phyloP scores from a whole-genome alignment of 257 asterid species.

The Solanum okadae region DNA sequence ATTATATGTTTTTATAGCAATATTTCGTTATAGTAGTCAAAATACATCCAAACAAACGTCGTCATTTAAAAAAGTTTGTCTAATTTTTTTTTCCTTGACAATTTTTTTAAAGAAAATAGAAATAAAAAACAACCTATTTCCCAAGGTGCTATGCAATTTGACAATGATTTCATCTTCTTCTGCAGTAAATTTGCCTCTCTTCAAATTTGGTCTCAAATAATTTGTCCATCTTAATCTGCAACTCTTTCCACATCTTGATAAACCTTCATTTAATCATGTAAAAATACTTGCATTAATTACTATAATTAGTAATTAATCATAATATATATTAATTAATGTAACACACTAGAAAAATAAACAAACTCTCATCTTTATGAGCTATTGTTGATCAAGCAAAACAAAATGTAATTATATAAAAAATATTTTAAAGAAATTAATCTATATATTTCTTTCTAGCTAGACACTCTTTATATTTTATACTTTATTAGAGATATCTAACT shows the following conservation, averaged over 20 bases:
- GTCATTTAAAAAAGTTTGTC: not conserved
- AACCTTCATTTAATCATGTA: slow-evolving; percentile 12
- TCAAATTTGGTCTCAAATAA: slow-evolving; percentile 49
- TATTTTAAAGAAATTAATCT: not conserved
- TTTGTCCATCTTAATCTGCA: slow-evolving; percentile 62
- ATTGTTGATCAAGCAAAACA: not conserved
- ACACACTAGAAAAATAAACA: not conserved
- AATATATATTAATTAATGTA: not conserved
- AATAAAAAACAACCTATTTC: slow-evolving; percentile 34
- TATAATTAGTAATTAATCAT: not conserved
- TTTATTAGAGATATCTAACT: not conserved
- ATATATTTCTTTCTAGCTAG: not conserved
- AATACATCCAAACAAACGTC: not conserved
- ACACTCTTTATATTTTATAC: not conserved
- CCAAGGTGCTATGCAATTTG: slow-evolving; percentile 51
- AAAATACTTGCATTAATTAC: not conserved
- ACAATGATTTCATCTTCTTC: slow-evolving; percentile 48
- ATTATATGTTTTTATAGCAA: not conserved
- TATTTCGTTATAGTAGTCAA: not conserved
- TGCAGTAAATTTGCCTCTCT: slow-evolving; percentile 47
- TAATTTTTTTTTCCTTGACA: not conserved
- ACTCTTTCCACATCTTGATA: slow-evolving; percentile 59
- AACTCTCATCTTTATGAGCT: not conserved
- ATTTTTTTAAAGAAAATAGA: too few species aligned
- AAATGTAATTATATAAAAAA: not conserved